Evolutionary conservation across 345 rosid genomes (phyloP).

Genomic region (Salix viminalis): DNA sequence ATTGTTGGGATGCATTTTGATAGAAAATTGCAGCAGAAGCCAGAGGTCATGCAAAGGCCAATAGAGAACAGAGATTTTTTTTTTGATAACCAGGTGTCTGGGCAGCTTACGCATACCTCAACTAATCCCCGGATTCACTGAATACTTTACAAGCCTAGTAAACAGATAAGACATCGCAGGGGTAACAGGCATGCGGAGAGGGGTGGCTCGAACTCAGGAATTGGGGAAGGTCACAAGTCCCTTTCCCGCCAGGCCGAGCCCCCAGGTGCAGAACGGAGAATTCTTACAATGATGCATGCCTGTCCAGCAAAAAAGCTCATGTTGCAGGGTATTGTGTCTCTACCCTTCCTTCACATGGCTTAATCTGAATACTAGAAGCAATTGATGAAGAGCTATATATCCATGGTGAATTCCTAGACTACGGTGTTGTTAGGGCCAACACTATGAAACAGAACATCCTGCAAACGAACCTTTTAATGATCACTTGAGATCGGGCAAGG

Average conservation of each 20-base stretch:
- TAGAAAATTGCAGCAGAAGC: background rate
- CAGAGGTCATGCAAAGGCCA: background rate
- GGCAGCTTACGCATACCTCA: no score
- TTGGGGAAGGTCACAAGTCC: rapidly evolving
- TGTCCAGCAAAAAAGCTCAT: background rate
- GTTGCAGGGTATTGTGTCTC: background rate
- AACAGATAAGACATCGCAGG: no score
- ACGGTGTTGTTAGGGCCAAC: no score
- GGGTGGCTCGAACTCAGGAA: no score
- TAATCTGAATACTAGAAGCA: background rate
- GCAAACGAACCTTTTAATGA: background rate
- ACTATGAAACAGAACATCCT: no score
- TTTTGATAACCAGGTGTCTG: no score
- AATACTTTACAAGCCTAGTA: rapidly evolving
- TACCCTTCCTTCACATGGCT: background rate
- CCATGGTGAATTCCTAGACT: background rate
- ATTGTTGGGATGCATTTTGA: background rate
- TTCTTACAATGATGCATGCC: background rate
- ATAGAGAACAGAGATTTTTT: background rate
- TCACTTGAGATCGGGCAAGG: background rate
- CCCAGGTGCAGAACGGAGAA: background rate
- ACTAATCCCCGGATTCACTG: rapidly evolving
- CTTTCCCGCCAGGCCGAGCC: no score
- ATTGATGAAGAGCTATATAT: background rate
- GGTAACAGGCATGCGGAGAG: no score